Evolutionary conservation across 148 eudicot genomes (phyloP).

Genomic region (Limonium bicolor): DNA sequence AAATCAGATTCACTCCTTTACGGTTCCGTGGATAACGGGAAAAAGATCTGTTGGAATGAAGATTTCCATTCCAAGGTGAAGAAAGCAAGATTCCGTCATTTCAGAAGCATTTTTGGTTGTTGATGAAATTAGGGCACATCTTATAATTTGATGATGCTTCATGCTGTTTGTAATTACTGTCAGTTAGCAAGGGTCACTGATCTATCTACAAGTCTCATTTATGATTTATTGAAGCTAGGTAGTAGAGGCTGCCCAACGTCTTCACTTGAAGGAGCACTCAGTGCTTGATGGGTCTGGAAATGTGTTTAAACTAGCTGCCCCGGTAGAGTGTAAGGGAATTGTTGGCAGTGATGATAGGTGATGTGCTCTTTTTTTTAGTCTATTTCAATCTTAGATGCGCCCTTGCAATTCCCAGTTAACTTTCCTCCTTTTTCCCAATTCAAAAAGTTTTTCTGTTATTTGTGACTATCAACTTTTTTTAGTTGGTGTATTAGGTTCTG

Average conservation of each 20-base stretch:
- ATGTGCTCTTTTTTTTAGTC: neutral
- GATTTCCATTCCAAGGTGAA: slow-evolving; percentile 89
- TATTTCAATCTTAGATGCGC: neutral
- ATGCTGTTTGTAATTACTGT: neutral
- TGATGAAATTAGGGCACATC: too few relatives aligned
- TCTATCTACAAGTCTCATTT: too few relatives aligned
- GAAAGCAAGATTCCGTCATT: neutral
- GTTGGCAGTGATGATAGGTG: slow-evolving; percentile 99
- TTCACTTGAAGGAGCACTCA: slow-evolving; percentile 84
- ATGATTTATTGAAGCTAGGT: slow-evolving; percentile 37
- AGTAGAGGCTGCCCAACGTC: slow-evolving; percentile 80
- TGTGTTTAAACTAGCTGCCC: slow-evolving; percentile 79
- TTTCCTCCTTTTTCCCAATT: neutral
- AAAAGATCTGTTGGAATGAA: slow-evolving; percentile 97
- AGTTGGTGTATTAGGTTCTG: too few relatives aligned
- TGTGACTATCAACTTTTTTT: too few relatives aligned
- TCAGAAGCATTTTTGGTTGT: neutral
- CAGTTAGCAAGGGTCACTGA: neutral
- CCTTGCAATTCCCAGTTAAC: neutral
- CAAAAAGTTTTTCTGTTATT: neutral
- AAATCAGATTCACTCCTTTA: slow-evolving; percentile 95
- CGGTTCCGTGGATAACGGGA: slow-evolving; percentile 99
- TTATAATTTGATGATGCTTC: too few relatives aligned
- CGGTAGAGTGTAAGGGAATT: slow-evolving; percentile 98
- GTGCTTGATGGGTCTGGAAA: slow-evolving; percentile 91